Evolutionary conservation across 805 yeast genomes (phyloP).

Genomic region (Zygoascus biomembranicola): DNA sequence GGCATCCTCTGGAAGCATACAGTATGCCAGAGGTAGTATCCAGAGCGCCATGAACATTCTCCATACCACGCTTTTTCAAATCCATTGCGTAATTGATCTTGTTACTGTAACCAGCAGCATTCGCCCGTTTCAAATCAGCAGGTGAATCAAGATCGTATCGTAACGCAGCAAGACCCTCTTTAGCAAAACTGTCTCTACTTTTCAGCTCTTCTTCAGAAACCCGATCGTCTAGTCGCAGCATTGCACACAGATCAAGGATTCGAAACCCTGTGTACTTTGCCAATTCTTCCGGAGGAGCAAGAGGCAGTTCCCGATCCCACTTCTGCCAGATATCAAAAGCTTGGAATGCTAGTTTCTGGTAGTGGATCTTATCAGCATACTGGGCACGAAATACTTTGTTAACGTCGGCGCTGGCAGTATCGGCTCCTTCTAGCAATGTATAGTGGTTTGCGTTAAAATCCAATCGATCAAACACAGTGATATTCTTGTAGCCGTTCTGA

Average conservation of each 20-base stretch:
- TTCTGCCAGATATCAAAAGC: constrained; percentile 4
- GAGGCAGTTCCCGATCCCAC: constrained; percentile 2
- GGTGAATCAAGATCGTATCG: background rate
- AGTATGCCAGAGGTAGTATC: constrained; percentile 6
- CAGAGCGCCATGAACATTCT: constrained; percentile 3
- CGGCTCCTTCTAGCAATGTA: constrained; percentile 4
- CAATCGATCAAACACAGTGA: constrained; percentile 6
- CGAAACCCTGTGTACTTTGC: background rate
- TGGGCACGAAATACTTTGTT: constrained; percentile 8
- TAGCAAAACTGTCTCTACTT: constrained; percentile 1
- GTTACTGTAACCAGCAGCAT: constrained; percentile 2
- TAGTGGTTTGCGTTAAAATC: constrained; percentile 2
- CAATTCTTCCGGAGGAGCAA: background rate
- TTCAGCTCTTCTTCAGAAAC: background rate
- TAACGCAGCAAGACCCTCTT: constrained; percentile 1
- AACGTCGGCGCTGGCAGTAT: constrained; percentile 8
- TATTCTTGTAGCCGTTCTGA: constrained; percentile 4
- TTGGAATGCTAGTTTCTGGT: constrained; percentile 8
- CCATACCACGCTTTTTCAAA: background rate
- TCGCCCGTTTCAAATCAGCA: constrained; percentile 3
- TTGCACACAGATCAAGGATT: background rate
- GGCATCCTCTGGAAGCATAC: constrained; percentile 4
- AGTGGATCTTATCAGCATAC: constrained; percentile 9
- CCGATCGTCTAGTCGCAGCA: constrained; percentile 1
- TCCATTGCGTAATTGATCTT: constrained; percentile 2